Evolutionary conservation across 2,329 filamentous ascomycete species (phyloP).

Genomic region (Paecilomyces sp.): DNA sequence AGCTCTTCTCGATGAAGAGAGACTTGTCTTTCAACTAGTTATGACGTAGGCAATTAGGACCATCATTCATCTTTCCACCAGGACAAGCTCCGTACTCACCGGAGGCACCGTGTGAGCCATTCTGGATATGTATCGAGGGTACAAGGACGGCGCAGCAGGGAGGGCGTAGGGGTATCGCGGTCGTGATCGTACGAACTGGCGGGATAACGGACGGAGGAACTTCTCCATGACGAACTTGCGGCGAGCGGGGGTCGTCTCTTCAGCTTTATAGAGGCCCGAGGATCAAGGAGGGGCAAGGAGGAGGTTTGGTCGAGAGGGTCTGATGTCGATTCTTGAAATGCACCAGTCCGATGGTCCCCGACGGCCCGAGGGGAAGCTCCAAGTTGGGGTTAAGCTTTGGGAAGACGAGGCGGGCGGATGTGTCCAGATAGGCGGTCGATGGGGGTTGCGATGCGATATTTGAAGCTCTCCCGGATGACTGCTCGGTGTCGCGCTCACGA

Average conservation of each 20-base stretch:
- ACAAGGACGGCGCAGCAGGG: constrained; percentile 19
- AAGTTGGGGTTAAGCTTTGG: not conserved
- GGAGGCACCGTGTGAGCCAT: constrained; percentile 35
- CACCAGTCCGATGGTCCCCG: not conserved
- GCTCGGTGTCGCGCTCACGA: not conserved
- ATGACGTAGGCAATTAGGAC: not conserved
- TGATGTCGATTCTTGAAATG: not conserved
- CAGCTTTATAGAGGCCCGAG: constrained; percentile 2
- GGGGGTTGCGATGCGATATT: not conserved
- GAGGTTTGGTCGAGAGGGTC: constrained; percentile 6
- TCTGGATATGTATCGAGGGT: constrained; percentile 32
- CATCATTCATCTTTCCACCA: constrained; percentile 3
- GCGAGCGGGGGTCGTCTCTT: not conserved
- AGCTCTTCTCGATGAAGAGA: constrained; percentile 76
- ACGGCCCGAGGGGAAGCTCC: not conserved
- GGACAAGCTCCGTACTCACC: constrained; percentile 17
- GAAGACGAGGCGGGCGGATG: not conserved
- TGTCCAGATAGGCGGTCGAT: not conserved
- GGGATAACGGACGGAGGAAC: constrained; percentile 26
- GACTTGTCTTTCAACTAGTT: constrained; percentile 79
- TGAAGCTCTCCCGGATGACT: not conserved
- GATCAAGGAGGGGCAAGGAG: constrained; percentile 7
- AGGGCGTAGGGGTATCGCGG: constrained; percentile 28
- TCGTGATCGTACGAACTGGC: constrained; percentile 27
- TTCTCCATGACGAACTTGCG: constrained; percentile 22